Base-by-base conservation (phyloP, 2,329 filamentous ascomycete species). In the Incumbomyces lentus region DNA sequence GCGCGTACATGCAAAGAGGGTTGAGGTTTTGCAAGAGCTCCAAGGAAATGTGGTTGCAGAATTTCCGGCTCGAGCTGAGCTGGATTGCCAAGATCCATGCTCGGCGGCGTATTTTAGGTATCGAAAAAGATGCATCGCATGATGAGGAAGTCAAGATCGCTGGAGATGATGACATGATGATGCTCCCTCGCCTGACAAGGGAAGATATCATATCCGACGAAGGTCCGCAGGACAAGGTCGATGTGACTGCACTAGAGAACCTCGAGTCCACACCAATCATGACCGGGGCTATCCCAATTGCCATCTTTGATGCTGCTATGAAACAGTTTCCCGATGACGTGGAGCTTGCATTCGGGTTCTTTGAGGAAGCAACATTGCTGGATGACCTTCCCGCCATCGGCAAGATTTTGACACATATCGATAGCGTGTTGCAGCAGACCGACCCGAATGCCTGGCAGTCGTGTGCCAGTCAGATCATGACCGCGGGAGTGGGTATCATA, bases 201-300 rank as follows among this genome's bases (percentile, higher is more conserved):
- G 79, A 81, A 43, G 79, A 82, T 51, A 68, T 81, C 53, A 72
- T 78, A 46, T 72, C 78, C 3, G 71, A 70, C 29, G 64, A 66
- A 14, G 66, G 69, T 29, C 67, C 72, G n/a, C 74, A 73, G 19
- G 71, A 69, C 53, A 68, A 74, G 60, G 67, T 73, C 46, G 68
- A 79, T 57, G 54, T 70, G 52, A 64, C 69, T 55, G 71, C 73
- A 45, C 68, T 94, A 52, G 72, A 83, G 59, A 79, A 78, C 51
- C 66, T 84, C 13, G 75, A 76, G 32, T 70, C 73, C 48, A 90
- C 88, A 40, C 88, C 90, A 3, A 87, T 87, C 8, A 73, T 95
- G 52, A 86, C 84, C 50, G 92, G 92, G n/a, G 92, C 87, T 13
- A 95, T 98, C 55, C 89, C 92, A 1, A 76, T 88, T 47, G 88